phyloP scores from a whole-genome alignment of 495 filamentous ascomycete species.

The Penicillium egyptiacum region DNA sequence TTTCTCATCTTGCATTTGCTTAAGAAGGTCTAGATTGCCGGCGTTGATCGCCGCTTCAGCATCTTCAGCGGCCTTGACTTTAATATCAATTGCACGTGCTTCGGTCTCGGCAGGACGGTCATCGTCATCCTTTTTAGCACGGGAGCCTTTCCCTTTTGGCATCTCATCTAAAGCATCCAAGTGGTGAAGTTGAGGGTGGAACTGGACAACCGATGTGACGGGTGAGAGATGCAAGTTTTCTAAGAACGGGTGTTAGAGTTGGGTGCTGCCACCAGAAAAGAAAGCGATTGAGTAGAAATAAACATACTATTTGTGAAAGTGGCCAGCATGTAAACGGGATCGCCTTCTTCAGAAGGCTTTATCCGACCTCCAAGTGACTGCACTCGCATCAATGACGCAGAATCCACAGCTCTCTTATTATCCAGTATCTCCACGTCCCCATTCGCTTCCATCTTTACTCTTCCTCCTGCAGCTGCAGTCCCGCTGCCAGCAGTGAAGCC shows the following conservation, averaged over 20 bases:
- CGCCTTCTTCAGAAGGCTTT: slow-evolving; percentile 53
- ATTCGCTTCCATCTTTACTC: slow-evolving; percentile 39
- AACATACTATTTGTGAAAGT: slow-evolving; percentile 63
- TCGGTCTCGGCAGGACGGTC: slow-evolving; percentile 49
- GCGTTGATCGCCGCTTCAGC: slow-evolving; percentile 48
- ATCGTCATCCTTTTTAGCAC: slow-evolving; percentile 47
- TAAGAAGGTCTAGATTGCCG: slow-evolving; percentile 55
- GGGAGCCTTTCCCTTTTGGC: slow-evolving; percentile 33
- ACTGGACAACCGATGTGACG: slow-evolving; percentile 66
- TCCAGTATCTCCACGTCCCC: slow-evolving; percentile 42
- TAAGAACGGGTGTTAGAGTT: slow-evolving; percentile 29
- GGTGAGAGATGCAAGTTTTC: slow-evolving; percentile 69
- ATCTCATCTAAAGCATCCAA: slow-evolving; percentile 65
- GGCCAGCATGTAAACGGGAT: slow-evolving; percentile 71
- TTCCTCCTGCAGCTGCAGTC: slow-evolving; percentile 20
- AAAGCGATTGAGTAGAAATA: slow-evolving; percentile 1
- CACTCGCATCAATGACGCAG: slow-evolving; percentile 31
- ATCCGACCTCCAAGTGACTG: slow-evolving; percentile 69
- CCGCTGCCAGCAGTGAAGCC: slow-evolving; percentile 52
- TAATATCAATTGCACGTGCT: slow-evolving; percentile 64
- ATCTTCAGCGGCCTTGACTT: slow-evolving; percentile 62
- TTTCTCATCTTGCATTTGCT: slow-evolving; percentile 63
- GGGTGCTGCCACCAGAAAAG: slow-evolving; percentile 6
- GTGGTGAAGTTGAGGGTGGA: slow-evolving; percentile 74
- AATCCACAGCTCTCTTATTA: slow-evolving; percentile 39